Base-by-base conservation (phyloP, 2,329 filamentous ascomycete species). In the Fusarium pseudograminearum region DNA sequence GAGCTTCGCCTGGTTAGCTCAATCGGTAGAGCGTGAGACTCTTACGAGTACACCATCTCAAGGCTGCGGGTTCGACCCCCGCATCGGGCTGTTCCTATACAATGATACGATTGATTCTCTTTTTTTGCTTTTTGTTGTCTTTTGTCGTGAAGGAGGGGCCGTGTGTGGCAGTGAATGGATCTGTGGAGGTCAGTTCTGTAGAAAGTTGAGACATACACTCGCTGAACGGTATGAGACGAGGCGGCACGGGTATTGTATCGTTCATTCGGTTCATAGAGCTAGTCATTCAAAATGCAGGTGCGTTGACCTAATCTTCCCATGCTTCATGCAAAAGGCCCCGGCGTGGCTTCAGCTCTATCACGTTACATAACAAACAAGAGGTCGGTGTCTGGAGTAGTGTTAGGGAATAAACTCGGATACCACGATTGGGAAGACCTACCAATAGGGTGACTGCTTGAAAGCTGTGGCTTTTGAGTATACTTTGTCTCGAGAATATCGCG, bases 361-460 rank as follows among this genome's bases (percentile, higher is more conserved):
- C 57, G 53, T 70, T 71, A 91, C 89, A 91, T 91, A 65, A 91
- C 87, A 77, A 91, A 91, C 57, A 90, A 81, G 54, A 91, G 78
- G 75, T 91, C 85, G 65, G 87, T 89, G 77, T 91, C 89, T 91
- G 60, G 8, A n/a, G 4, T 15, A 10, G 36, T 14, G 28, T 52
- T 8, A 65, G 30, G 5, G 72, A 69, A 74, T 72, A 22, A n/a
- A n/a, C 20, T 8, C 9, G 20, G 16, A 18, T 3, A 11, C 16
- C 4, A 9, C 0, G 15, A 0, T 14, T 7, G 11, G 18, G 30
- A 16, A 9, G 20, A 22, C 90, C 83, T 89, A 98, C 95, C 94
- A 76, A 99, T 84, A 36, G 96, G 96, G 81, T 99, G 96, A 80
- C 94, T 97, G 83, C 93, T 95, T 77, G 94, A 98, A 71, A 99